These are phyloP conservation scores for Elsinoe perseae DNA, from an alignment of 2,329 filamentous ascomycete genomes.

Conservation along the genomic window DNA sequence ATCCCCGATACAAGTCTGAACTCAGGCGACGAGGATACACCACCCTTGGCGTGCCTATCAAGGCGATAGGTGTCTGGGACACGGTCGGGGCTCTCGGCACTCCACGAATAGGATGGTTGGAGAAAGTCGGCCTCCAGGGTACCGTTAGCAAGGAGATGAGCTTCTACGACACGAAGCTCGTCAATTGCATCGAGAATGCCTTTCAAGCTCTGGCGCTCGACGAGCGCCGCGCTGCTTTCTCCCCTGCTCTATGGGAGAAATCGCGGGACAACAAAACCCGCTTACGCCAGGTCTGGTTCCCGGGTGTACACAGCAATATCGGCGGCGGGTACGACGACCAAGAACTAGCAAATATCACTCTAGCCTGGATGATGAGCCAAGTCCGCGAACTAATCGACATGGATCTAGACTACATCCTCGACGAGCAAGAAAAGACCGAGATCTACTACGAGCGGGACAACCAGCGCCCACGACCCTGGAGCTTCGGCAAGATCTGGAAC, in stretches of 20 bases:
- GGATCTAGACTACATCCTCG: constrained; percentile 40
- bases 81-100: constrained; percentile 39
- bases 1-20: constrained; percentile 38
- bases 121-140: constrained; percentile 29
- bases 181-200: constrained; percentile 34
- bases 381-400: constrained; percentile 42
- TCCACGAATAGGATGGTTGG: constrained; percentile 38
- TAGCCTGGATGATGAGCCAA: constrained; percentile 53
- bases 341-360: constrained; percentile 44
- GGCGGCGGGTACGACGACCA: constrained; percentile 41
- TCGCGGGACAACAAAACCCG: constrained; percentile 36
- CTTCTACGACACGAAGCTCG: constrained; percentile 43
- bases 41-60: constrained; percentile 30
- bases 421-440: constrained; percentile 40
- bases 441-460: constrained; percentile 37
- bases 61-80: constrained; percentile 40
- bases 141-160: constrained; percentile 31
- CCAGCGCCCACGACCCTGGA: constrained; percentile 41
- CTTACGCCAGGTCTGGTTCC: constrained; percentile 43
- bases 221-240: constrained; percentile 44
- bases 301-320: constrained; percentile 39
- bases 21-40: constrained; percentile 30
- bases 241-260: constrained; percentile 38
- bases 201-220: constrained; percentile 51
- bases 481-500: constrained; percentile 41